phyloP scores from a whole-genome alignment of 768 basidiomycete genomes.

The Hypholoma sublateritium region DNA sequence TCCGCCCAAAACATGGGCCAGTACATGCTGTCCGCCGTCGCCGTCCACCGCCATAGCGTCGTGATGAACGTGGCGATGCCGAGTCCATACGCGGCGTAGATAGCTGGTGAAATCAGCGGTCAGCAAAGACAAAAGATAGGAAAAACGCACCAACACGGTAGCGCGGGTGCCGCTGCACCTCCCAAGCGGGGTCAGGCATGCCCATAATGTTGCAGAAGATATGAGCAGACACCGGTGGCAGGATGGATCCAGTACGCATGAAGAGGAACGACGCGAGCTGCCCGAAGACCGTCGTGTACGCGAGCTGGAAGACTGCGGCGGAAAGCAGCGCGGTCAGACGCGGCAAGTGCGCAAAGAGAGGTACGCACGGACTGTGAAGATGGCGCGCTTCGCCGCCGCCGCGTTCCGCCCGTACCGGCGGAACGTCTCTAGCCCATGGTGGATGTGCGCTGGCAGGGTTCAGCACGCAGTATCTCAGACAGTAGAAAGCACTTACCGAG shows the following conservation, averaged over 20 bases:
- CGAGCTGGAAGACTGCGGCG: slow-evolving; percentile 74
- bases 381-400: slow-evolving; percentile 63
- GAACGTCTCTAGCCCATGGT: slow-evolving; percentile 90
- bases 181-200: slow-evolving; percentile 64
- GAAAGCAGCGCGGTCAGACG: not conserved
- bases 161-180: slow-evolving; percentile 52
- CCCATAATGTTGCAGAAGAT: slow-evolving; percentile 96
- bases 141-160: slow-evolving; percentile 51
- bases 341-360: not conserved
- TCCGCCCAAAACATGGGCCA: too few relatives aligned
- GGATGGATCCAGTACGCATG: slow-evolving; percentile 79
- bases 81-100: slow-evolving; percentile 51
- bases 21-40: slow-evolving; percentile 19
- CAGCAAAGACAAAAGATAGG: too few relatives aligned
- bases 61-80: slow-evolving; percentile 62
- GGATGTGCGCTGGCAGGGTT: slow-evolving; percentile 69
- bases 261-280: slow-evolving; percentile 86
- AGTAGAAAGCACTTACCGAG: slow-evolving; percentile 52
- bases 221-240: slow-evolving; percentile 79
- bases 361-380: slow-evolving; percentile 52
- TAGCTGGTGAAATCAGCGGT: slow-evolving; percentile 35
- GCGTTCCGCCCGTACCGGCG: slow-evolving; percentile 67
- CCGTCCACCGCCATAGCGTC: slow-evolving; percentile 36
- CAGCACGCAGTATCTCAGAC: not conserved
- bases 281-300: slow-evolving; percentile 93